phyloP scores from a whole-genome alignment of 2,329 filamentous ascomycete species.

The Aureobasidium sp. region DNA sequence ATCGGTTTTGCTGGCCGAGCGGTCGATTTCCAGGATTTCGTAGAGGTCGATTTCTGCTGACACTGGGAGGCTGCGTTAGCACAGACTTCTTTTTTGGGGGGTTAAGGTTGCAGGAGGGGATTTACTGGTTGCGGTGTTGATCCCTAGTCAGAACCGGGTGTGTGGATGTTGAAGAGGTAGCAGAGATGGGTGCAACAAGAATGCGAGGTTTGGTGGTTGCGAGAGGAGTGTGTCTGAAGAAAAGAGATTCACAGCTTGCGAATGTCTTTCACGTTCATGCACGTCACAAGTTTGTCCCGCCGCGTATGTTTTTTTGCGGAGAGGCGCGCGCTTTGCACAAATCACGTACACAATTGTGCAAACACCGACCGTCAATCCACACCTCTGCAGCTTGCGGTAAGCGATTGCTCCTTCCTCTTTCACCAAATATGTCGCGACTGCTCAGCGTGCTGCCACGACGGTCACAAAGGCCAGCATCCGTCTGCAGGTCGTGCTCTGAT shows the following conservation, averaged over 20 bases:
- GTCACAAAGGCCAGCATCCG: background rate
- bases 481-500: background rate
- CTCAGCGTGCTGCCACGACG: background rate
- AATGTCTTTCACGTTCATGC: background rate
- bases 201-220: background rate
- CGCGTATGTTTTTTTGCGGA: conserved; percentile 8
- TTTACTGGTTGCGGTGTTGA: conserved; percentile 1
- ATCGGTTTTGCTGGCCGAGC: conserved; percentile 63
- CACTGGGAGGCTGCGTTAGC: conserved; percentile 13
- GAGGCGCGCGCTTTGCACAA: background rate
- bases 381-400: too few relatives aligned
- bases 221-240: too few relatives aligned
- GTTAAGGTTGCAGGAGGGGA: background rate
- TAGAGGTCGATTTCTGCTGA: conserved; percentile 43
- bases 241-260: background rate
- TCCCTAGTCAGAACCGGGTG: background rate
- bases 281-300: background rate
- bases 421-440: background rate
- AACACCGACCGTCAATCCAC: too few relatives aligned
- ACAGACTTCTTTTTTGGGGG: background rate
- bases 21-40: conserved; percentile 33
- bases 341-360: too few relatives aligned
- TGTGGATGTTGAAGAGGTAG: background rate
- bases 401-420: background rate
- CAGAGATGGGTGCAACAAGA: background rate